Base-by-base conservation (phyloP, 345 rosid genomes). In the Murraya paniculata region DNA sequence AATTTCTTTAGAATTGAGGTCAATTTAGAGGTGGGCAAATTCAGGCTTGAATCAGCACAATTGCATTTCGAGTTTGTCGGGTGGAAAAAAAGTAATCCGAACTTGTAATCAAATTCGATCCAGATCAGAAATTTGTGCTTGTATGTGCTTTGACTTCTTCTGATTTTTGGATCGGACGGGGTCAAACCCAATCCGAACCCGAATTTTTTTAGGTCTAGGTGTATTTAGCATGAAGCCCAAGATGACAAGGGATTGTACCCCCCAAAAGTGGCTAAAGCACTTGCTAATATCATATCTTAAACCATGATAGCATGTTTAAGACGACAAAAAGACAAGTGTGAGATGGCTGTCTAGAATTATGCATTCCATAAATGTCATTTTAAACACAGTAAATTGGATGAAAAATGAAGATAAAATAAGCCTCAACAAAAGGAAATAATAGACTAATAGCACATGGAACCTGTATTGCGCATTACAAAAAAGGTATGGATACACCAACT, bases 351-450 rank as follows among this genome's bases (percentile, higher is more conserved):
- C 30, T 25, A 18, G 21, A 25, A 61, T 2, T 22, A 27, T 11
- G 35, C 35, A 61, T 61, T 27, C 28, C 65, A 61, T 61, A 27
- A 27, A 61, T 61, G 21, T 61, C 35, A 21, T 7, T 31, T 50
- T 27, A 50, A 27, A 11, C 56, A 53, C n/a, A 74, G 70, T 48
- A 79, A 41, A 64, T 60, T 31, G 65, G 57, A n/a, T 57, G 59
- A 9, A 48, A 69, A 61, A 13, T 27, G 65, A 27, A 14, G 11
- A 50, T 27, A 50, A 50, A 14, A 70, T 7, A 41, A 48, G 28
- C 58, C 36, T 25, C 36, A 48, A 31, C n/a, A 7, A 14, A 28
- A 19, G 48, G 28, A 9, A 64, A 14, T 41, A 1, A 13, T 41
- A 27, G 24, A 70, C 16, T 11, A 41, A n/a, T 7, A 48, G 59